Base-by-base conservation (phyloP, 2,329 filamentous ascomycete genomes). In the Chalaropsis thielavioides region DNA sequence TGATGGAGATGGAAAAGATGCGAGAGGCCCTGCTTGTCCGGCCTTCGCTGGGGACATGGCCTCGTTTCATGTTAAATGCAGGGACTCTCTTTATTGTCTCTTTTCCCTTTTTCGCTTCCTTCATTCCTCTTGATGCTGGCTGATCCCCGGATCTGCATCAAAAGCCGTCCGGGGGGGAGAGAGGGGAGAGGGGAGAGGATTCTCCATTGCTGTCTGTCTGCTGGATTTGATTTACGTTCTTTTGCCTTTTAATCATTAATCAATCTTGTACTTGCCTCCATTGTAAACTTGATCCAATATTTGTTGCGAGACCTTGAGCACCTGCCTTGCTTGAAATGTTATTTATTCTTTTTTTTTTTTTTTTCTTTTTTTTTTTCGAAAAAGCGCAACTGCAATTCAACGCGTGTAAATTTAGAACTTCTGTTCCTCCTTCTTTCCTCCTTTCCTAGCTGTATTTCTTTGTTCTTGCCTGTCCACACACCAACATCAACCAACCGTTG, bases 51-150 rank as follows among this genome's bases (percentile, higher is more conserved):
- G 41, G 35, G 10, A 17, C 11, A n/a, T 61, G 24, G 22, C 41
- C 41, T 61, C 59, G 5, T n/a, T 46, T 44, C 35, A 22, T n/a
- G 43, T 51, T 19, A 68, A 67, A 64, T 51, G 63, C 68, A 67
- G 69, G 62, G 46, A 51, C 51, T 66, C 13, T 19, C 49, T 24
- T 27, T 27, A 3, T 61, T 27, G 7, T 35, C 41, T 61, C 19
- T 62, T 41, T 43, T 62, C 15, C 15, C 35, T 31, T 56, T 51
- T 17, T 51, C 44, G 11, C 46, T 27, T 51, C 3, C 22, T 51
- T 51, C 15, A 11, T 4, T 51, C 15, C 19, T 8, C 15, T 24
- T 51, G 35, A 8, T 19, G 15, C 19, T 27, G 46, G 46, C 3
- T 17, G 24, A 24, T 2, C 10, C 19, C 46, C 8, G 35, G 35